phyloP scores from a whole-genome alignment of 106 monocot genomes.

The Dioscorea dumetorum region DNA sequence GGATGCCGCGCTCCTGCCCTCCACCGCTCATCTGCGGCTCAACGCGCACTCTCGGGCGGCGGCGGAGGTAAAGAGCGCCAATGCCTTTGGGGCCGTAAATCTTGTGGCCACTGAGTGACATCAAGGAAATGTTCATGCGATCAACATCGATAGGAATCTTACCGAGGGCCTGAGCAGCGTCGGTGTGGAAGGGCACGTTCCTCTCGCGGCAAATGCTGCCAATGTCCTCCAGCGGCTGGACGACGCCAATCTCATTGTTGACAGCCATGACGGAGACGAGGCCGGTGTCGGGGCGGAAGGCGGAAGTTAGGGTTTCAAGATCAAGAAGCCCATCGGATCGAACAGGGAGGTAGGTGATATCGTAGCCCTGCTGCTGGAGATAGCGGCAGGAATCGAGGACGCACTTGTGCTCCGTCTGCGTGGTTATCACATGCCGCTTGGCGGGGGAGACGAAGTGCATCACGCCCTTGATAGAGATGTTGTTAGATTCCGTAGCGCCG shows the following conservation, averaged over 20 bases:
- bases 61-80: slow-evolving; percentile 80
- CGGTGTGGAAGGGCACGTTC: slow-evolving; percentile 76
- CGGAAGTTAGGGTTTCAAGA: slow-evolving; percentile 38
- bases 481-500: slow-evolving; percentile 98
- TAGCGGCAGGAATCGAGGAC: slow-evolving; percentile 95
- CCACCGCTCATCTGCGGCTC: slow-evolving; percentile 99
- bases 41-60: slow-evolving; percentile 73
- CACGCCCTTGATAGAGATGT: slow-evolving; percentile 92
- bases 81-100: slow-evolving; percentile 96
- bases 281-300: slow-evolving; percentile 86
- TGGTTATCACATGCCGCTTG: slow-evolving; percentile 80
- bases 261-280: slow-evolving; percentile 95
- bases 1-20: slow-evolving; percentile 92
- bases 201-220: slow-evolving; percentile 76
- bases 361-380: slow-evolving; percentile 95
- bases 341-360: slow-evolving; percentile 90
- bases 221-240: slow-evolving; percentile 91
- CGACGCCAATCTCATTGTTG: slow-evolving; percentile 96
- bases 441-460: slow-evolving; percentile 70
- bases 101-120: slow-evolving; percentile 95
- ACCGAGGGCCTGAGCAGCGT: slow-evolving; percentile 88
- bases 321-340: slow-evolving; percentile 71
- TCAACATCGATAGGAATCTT: slow-evolving; percentile 92
- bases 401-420: slow-evolving; percentile 99
- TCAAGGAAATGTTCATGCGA: slow-evolving; percentile 74